Evolutionary conservation across 2,329 filamentous ascomycete species (phyloP).

Genomic region (Onygenales sp.): DNA sequence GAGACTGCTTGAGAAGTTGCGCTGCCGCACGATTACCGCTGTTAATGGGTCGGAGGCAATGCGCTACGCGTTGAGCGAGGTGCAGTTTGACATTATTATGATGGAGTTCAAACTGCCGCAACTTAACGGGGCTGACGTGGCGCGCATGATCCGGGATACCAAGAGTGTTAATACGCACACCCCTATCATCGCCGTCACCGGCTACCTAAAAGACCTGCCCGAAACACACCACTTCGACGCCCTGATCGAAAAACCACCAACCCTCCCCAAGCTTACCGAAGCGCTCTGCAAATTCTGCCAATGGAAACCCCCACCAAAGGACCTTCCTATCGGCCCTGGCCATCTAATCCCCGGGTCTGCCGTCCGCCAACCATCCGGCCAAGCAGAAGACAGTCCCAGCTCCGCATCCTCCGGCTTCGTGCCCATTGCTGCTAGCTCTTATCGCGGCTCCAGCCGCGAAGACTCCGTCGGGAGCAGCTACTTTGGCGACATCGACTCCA

Average conservation of each 20-base stretch:
- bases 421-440: constrained; percentile 61
- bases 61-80: constrained; percentile 87
- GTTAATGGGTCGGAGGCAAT: constrained; percentile 85
- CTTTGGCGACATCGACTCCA: constrained; percentile 76
- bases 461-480: constrained; percentile 77
- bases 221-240: constrained; percentile 94
- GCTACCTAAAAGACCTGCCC: constrained; percentile 94
- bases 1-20: constrained; percentile 86
- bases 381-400: constrained; percentile 70
- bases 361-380: constrained; percentile 45
- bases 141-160: constrained; percentile 94
- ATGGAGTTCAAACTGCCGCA: constrained; percentile 94
- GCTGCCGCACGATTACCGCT: constrained; percentile 87
- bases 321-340: constrained; percentile 45
- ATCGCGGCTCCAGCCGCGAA: constrained; percentile 69
- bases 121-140: constrained; percentile 89
- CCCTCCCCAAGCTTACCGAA: constrained; percentile 80
- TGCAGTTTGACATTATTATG: constrained; percentile 98
- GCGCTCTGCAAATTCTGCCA: constrained; percentile 80
- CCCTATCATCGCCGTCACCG: constrained; percentile 91
- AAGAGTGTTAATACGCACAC: constrained; percentile 92
- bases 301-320: constrained; percentile 73
- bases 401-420: constrained; percentile 66
- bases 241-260: constrained; percentile 93
- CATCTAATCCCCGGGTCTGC: constrained; percentile 44